These are phyloP conservation scores for Fusarium sp. DNA, from an alignment of 2,329 filamentous ascomycete species.

Conservation along the genomic window DNA sequence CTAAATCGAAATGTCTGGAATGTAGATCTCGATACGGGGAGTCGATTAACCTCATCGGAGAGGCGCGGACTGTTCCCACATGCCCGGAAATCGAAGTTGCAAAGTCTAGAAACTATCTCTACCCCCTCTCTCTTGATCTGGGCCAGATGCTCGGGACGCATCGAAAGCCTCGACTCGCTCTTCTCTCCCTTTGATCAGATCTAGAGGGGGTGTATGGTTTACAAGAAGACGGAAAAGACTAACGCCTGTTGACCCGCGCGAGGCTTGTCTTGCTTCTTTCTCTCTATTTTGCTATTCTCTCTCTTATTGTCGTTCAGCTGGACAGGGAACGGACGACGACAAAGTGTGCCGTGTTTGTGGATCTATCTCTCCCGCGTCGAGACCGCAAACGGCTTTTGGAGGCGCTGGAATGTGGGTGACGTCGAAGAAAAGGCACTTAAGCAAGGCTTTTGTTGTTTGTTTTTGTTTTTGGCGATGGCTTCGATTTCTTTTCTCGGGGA, in stretches of 20 bases:
- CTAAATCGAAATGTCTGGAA: not conserved
- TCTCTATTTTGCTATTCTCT: not conserved
- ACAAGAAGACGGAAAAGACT: not conserved
- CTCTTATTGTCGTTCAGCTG: not conserved
- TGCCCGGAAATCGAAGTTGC: not conserved
- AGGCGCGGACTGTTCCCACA: not conserved
- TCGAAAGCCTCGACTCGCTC: not conserved
- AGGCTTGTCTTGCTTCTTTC: not conserved
- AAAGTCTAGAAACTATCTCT: not conserved
- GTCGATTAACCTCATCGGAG: not conserved
- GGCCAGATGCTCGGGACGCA: not conserved
- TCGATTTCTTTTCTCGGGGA: slow-evolving; percentile 16
- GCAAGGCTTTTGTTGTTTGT: not conserved
- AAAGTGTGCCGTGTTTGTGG: not conserved
- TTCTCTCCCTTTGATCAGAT: not conserved
- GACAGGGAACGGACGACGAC: not conserved
- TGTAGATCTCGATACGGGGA: not conserved
- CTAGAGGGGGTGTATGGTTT: not conserved
- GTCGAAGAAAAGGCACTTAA: not conserved
- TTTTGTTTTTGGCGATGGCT: not conserved
- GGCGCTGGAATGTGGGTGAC: slow-evolving; percentile 34
- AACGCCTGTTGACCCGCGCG: not conserved
- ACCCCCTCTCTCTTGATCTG: not conserved
- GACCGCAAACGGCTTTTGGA: slow-evolving; percentile 18
- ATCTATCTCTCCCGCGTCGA: not conserved